Percentiles rank a stretch among this genome's conserved stretches.
Conservation (phyloP, 495 filamentous ascomycete genomes). For the Neurospora sublineolata region DNA sequence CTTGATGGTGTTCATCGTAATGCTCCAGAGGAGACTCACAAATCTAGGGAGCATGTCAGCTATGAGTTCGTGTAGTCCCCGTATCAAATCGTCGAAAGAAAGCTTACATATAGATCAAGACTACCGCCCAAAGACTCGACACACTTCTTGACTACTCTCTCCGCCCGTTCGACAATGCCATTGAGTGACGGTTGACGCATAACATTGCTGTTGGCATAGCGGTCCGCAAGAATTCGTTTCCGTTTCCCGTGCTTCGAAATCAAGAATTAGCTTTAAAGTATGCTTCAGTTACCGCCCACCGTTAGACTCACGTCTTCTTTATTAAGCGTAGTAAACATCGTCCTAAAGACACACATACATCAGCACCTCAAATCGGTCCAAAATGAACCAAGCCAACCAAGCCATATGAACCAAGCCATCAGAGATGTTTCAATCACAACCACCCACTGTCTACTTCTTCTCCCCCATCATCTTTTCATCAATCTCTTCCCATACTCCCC, state of each 20-base stretch:
- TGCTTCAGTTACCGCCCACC: background rate
- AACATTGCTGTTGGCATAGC: slow-evolving; percentile 57
- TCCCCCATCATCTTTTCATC: too few species aligned
- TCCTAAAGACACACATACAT: slow-evolving; percentile 20
- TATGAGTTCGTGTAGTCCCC: background rate
- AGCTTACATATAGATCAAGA: slow-evolving; percentile 47
- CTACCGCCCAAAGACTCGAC: slow-evolving; percentile 26
- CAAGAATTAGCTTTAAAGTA: background rate
- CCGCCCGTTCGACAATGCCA: slow-evolving; percentile 43
- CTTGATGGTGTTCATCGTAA: background rate
- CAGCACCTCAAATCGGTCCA: background rate
- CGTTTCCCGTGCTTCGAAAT: slow-evolving; percentile 41
- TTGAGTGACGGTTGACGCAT: slow-evolving; percentile 38
- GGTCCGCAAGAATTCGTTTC: slow-evolving; percentile 49
- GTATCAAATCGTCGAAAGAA: background rate
- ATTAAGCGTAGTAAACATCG: slow-evolving; percentile 49
- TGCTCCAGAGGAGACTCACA: background rate
- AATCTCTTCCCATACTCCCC: too few species aligned
- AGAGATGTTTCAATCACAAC: background rate
- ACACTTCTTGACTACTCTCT: slow-evolving; percentile 41
- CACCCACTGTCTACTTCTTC: background rate
- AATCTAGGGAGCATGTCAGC: background rate
- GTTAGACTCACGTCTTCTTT: slow-evolving; percentile 38
- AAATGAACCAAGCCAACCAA: background rate
- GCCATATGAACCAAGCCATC: background rate